These are phyloP conservation scores for Salix dunnii DNA, from an alignment of 345 rosid species.

Conservation along the genomic window DNA sequence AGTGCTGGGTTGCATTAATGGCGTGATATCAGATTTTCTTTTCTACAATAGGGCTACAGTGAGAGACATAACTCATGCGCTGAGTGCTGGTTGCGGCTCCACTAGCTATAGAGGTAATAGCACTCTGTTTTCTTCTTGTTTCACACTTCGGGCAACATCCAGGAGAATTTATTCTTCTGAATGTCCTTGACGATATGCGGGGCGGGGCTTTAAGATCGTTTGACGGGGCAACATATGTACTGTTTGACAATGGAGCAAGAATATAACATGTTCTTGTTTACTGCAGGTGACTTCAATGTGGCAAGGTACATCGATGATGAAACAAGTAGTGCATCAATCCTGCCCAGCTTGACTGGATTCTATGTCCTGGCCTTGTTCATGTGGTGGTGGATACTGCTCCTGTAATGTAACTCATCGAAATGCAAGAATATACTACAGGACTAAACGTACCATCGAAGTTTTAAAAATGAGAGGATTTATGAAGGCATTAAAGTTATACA, in stretches of 20 bases:
- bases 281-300: constrained; percentile 47
- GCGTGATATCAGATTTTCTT: constrained; percentile 37
- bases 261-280: background rate
- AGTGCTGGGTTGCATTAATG: constrained; percentile 47
- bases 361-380: constrained; percentile 24
- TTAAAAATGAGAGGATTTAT: too few species aligned
- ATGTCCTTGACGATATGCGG: too few species aligned
- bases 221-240: too few species aligned
- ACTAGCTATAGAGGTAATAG: constrained; percentile 43
- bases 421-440: background rate
- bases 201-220: too few species aligned
- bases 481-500: too few species aligned
- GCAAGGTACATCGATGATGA: constrained; percentile 41
- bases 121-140: background rate
- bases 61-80: constrained; percentile 30
- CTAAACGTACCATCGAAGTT: too few species aligned
- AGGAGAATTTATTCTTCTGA: too few species aligned
- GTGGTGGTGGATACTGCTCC: constrained; percentile 17
- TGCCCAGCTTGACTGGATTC: constrained; percentile 12
- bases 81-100: constrained; percentile 48
- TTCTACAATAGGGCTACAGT: constrained; percentile 48
- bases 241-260: too few species aligned
- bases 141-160: too few species aligned
- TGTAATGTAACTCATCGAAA: constrained; percentile 12
- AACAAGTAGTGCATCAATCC: constrained; percentile 27